A percentile compares a stretch with the other conserved stretches of the same genome.
These are phyloP conservation scores for Yamadazyma insecticola DNA, from an alignment of 805 yeast genomes.

Conservation along the genomic window DNA sequence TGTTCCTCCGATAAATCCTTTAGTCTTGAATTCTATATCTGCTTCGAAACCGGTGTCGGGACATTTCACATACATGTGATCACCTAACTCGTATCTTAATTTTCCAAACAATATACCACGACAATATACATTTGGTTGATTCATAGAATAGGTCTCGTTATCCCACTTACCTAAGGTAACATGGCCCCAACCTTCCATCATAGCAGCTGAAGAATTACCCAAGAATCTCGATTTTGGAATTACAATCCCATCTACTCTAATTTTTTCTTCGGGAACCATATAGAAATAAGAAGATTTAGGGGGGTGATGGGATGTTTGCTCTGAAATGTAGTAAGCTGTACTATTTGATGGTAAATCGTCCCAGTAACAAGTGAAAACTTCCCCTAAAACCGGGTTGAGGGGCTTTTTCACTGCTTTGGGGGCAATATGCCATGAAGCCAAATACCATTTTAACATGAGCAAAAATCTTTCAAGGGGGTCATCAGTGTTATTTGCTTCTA, in stretches of 20 bases:
- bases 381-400: conserved; percentile 90
- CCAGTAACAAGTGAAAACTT: conserved; percentile 89
- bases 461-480: conserved; percentile 70
- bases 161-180: conserved; percentile 60
- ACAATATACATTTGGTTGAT: conserved; percentile 96
- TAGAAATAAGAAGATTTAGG: conserved; percentile 94
- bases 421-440: conserved; percentile 96
- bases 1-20: conserved; percentile 89
- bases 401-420: conserved; percentile 99
- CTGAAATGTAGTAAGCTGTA: conserved; percentile 80
- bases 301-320: conserved; percentile 98
- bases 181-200: conserved; percentile 88
- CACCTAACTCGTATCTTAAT: conserved; percentile 87
- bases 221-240: conserved; percentile 84
- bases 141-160: conserved; percentile 72
- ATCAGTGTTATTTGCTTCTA: conserved; percentile 57
- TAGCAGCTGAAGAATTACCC: conserved; percentile 95
- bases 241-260: conserved; percentile 84
- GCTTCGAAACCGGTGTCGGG: conserved; percentile 55
- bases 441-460: conserved; percentile 78
- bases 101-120: conserved; percentile 91
- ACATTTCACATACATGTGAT: conserved; percentile 76
- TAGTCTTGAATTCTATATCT: conserved; percentile 89
- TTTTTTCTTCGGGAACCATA: conserved; percentile 71
- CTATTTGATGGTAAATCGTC: conserved; percentile 64